phyloP scores from a whole-genome alignment of 352 stramenopile genomes.

The Pythium biforme region DNA sequence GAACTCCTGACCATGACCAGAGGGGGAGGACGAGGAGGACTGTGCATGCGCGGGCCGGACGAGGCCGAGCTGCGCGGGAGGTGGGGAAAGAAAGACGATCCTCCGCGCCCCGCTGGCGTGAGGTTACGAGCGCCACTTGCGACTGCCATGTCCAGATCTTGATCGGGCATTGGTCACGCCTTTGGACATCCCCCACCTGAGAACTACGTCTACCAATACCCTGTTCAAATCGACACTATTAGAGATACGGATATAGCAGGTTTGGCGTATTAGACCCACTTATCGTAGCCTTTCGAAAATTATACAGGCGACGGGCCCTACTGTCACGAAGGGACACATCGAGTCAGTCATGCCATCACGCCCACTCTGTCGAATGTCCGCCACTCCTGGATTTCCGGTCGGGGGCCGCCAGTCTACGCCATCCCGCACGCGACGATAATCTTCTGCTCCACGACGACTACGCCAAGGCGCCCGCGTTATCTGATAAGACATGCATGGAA shows the following conservation, averaged over 20 bases:
- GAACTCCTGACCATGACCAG: background rate
- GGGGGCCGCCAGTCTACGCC: too few relatives aligned
- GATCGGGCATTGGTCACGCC: conserved; percentile 16
- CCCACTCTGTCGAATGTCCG: conserved; percentile 13
- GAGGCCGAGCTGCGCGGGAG: too few relatives aligned
- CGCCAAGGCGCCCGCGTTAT: background rate
- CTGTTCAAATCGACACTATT: background rate
- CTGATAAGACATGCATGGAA: background rate
- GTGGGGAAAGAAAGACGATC: background rate
- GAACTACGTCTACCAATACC: background rate
- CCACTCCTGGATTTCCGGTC: background rate
- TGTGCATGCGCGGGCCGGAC: conserved; percentile 3
- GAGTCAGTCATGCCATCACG: conserved; percentile 20
- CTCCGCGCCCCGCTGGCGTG: background rate
- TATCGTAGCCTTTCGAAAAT: background rate
- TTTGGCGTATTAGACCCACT: background rate
- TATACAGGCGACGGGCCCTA: background rate
- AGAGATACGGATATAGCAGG: background rate
- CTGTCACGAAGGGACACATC: conserved; percentile 13
- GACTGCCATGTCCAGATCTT: conserved; percentile 12
- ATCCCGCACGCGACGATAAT: background rate
- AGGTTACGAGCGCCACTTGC: conserved; percentile 3
- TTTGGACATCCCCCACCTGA: background rate
- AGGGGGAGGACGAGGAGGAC: background rate
- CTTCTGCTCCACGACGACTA: background rate